Base-by-base conservation (phyloP, 2,329 filamentous ascomycete species). In the Pseudogymnoascus sp. region DNA sequence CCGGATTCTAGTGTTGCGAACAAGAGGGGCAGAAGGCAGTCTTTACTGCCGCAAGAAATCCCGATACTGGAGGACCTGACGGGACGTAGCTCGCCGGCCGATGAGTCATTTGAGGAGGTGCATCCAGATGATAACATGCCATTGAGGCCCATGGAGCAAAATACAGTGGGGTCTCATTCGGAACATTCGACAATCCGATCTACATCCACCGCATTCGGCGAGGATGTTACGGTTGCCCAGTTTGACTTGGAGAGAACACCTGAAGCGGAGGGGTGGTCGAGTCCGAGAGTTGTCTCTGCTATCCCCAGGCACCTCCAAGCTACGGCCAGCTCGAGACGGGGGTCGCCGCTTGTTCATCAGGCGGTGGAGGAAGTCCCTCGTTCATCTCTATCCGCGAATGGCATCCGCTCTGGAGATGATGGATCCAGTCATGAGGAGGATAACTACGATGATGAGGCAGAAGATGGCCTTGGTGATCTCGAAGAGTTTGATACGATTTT, bases 401-500 rank as follows among this genome's bases (percentile, higher is more conserved):
- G 37, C 16, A 36, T 36, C 2, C 8, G 16, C 2, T 31, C 8
- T 14, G 4, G 25, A 4, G 23, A 60, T 13, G n/a, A 16, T 19
- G 41, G 31, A 41, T 31, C 37, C 23, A 60, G 69, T 36, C 54
- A 67, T 4, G 65, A 65, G 28, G 64, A 66, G 14, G 39, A 37
- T 36, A 23, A 63, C 34, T 34, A n/a, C 63, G 62, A 64, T 16
- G 62, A 61, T 37, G 74, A 79, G 62, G 65, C 64, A 23, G 74
- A 78, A 63, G 73, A 78, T 28, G 76, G 63, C n/a, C 25, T 68
- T 41, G 69, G 67, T 6, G 67, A 78, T 16, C 74, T 79, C 62
- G 72, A 73, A 41, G 80, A 81, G 51, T 81, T 80, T 65, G 81
- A 84, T 69, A 81, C 81, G 1, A 81, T 84, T 19, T 76, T 84